Evolutionary conservation across 2,329 filamentous ascomycete genomes (phyloP).

Genomic region (Aspergillus fischeri): DNA sequence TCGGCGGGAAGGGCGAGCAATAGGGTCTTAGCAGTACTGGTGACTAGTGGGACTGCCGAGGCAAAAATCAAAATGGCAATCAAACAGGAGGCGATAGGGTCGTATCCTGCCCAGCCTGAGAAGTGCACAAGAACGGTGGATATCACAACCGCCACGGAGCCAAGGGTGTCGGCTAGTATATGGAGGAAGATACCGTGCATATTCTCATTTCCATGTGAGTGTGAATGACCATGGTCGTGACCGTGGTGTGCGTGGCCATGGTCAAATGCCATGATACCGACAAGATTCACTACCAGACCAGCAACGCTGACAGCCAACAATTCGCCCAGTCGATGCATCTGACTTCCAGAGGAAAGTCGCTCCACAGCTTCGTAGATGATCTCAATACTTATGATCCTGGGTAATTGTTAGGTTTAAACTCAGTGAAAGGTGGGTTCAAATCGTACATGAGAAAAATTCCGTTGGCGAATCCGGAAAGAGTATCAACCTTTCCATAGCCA

Average conservation of each 20-base stretch:
- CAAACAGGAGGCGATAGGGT: constrained; percentile 87
- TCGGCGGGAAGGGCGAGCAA: constrained; percentile 80
- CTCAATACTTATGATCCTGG: constrained; percentile 84
- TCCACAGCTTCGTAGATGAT: constrained; percentile 95
- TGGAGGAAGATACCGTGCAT: constrained; percentile 98
- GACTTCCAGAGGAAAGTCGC: constrained; percentile 73
- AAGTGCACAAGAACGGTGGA: constrained; percentile 85
- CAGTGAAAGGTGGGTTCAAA: not conserved
- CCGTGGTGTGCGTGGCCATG: constrained; percentile 55
- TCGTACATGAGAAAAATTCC: constrained; percentile 85
- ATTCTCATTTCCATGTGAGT: constrained; percentile 80
- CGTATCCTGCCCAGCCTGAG: constrained; percentile 88
- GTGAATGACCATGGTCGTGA: constrained; percentile 45
- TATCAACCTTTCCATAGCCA: constrained; percentile 95
- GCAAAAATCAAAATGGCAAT: constrained; percentile 91
- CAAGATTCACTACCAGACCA: constrained; percentile 83
- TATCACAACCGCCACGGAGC: constrained; percentile 88
- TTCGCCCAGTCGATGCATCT: constrained; percentile 80
- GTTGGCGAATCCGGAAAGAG: constrained; percentile 91
- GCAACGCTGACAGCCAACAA: constrained; percentile 83
- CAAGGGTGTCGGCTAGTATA: constrained; percentile 88
- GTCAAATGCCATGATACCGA: constrained; percentile 83
- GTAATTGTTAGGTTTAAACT: constrained; percentile 11
- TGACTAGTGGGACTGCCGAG: constrained; percentile 85
- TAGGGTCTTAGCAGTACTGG: constrained; percentile 75